phyloP scores from a whole-genome alignment of 805 yeast species.

The Wickerhamomyces chaumierensis region DNA sequence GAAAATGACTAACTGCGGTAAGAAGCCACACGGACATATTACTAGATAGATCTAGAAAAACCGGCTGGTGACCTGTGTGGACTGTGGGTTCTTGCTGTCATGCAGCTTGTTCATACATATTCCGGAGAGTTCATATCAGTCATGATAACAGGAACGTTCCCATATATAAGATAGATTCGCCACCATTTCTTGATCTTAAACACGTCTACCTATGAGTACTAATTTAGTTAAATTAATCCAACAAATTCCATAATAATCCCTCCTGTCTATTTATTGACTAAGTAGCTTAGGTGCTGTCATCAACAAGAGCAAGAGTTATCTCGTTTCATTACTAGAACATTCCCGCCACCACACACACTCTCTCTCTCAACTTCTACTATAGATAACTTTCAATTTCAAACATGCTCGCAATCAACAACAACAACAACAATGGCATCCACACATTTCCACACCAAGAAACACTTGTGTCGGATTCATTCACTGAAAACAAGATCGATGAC shows the following conservation, averaged over 20 bases:
- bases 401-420: not conserved
- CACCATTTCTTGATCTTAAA: not conserved
- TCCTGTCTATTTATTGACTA: not conserved
- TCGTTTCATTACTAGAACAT: not conserved
- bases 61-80: no score
- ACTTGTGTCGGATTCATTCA: not conserved
- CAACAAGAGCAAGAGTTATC: not conserved
- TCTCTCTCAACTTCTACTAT: no score
- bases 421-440: not conserved
- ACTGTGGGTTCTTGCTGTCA: no score
- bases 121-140: not conserved
- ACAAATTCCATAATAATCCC: not conserved
- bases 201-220: no score
- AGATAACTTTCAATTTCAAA: no score
- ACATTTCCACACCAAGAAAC: not conserved
- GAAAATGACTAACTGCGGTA: not conserved
- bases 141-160: not conserved
- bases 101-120: no score
- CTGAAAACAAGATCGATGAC: constrained; percentile 20
- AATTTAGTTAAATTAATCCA: no score
- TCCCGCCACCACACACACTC: not conserved
- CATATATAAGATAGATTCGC: not conserved
- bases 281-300: not conserved
- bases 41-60: no score
- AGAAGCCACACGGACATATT: not conserved